A percentile compares a stretch with the other conserved stretches of the same genome.
Conservation (phyloP, 192 early-diverging fungal species). For the Pilaira anomala region DNA sequence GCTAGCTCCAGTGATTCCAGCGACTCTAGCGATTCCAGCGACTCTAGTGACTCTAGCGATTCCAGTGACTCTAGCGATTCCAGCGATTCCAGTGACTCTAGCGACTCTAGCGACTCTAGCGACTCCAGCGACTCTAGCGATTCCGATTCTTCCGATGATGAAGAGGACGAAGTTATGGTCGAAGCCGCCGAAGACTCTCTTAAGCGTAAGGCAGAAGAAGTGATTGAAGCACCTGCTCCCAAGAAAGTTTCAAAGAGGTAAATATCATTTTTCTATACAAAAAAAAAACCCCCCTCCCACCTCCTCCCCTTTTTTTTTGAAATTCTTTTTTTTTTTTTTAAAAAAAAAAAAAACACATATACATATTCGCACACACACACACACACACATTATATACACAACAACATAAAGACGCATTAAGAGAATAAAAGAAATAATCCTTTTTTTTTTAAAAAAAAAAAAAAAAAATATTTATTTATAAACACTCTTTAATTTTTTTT, state of each 20-base stretch:
- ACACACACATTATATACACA: conserved; percentile 3
- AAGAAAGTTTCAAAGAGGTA: conserved; percentile 19
- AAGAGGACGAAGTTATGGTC: not conserved
- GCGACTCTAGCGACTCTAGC: conserved; percentile 16
- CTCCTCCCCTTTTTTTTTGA: conserved; percentile 1
- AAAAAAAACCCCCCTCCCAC: not conserved
- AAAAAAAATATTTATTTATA: not conserved
- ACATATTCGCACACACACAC: not conserved
- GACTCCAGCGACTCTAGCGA: conserved; percentile 12
- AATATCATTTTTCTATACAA: not conserved
- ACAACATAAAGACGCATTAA: no score
- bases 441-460: conserved; percentile 1
- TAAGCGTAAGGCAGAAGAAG: conserved; percentile 44
- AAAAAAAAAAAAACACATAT: no score
- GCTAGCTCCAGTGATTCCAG: conserved; percentile 16
- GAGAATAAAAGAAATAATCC: no score
- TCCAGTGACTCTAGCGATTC: not conserved
- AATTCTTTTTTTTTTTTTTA: no score
- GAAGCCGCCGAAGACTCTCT: conserved; percentile 23
- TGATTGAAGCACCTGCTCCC: conserved; percentile 10
- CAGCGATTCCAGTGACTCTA: conserved; percentile 2
- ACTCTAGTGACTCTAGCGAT: not conserved
- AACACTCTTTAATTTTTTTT: no score
- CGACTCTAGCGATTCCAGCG: conserved; percentile 7
- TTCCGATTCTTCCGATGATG: conserved; percentile 19